Conservation (phyloP, 2,329 filamentous ascomycete genomes). For the Aureobasidium uvarum region DNA sequence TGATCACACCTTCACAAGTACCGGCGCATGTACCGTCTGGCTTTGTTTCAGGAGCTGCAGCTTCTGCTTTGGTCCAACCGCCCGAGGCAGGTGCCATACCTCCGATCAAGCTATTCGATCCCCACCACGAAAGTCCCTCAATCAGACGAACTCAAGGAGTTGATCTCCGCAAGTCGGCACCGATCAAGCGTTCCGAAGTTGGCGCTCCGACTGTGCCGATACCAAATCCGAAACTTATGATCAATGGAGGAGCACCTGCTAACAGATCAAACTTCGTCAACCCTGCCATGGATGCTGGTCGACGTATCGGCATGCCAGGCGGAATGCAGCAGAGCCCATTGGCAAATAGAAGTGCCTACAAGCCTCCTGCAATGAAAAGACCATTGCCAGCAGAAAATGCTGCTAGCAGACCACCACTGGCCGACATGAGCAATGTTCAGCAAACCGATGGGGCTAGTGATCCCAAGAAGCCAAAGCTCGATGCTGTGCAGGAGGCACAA, state of each 20-base stretch:
- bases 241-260: background rate
- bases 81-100: slow-evolving; percentile 34
- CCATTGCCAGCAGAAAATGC: slow-evolving; percentile 33
- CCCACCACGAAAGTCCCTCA: slow-evolving; percentile 61
- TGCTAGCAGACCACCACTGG: slow-evolving; percentile 38
- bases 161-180: slow-evolving; percentile 74
- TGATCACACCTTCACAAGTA: slow-evolving; percentile 26
- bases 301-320: slow-evolving; percentile 52
- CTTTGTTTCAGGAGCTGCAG: slow-evolving; percentile 49
- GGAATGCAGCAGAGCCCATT: slow-evolving; percentile 44
- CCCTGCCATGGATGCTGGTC: slow-evolving; percentile 47
- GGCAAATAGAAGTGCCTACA: slow-evolving; percentile 47
- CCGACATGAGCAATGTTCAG: slow-evolving; percentile 49
- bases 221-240: background rate
- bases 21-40: slow-evolving; percentile 42
- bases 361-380: slow-evolving; percentile 45
- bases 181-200: slow-evolving; percentile 57
- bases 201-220: slow-evolving; percentile 15
- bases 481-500: slow-evolving; percentile 27
- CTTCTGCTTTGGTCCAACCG: slow-evolving; percentile 42
- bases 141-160: slow-evolving; percentile 86
- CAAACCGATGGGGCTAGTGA: slow-evolving; percentile 41
- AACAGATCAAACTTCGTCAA: slow-evolving; percentile 48
- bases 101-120: slow-evolving; percentile 46
- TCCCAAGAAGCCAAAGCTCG: slow-evolving; percentile 44